These are phyloP conservation scores for Botrytis tulipae DNA, from an alignment of 2,329 filamentous ascomycete species.

Conservation along the genomic window DNA sequence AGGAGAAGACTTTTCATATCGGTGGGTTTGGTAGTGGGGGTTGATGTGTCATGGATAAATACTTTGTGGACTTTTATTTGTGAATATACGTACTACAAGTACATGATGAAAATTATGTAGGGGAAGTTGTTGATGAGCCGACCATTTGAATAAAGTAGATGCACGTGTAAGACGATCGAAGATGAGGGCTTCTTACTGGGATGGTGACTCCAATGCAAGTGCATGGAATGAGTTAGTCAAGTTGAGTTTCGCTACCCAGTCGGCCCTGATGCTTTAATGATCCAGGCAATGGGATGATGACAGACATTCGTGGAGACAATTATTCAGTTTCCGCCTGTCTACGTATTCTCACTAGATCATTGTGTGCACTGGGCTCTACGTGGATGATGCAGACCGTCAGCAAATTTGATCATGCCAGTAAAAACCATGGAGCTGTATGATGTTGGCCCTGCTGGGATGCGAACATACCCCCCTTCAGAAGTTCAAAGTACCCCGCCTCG, in stretches of 20 bases:
- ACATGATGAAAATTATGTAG: not conserved
- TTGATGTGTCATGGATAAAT: not conserved
- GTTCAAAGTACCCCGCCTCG: not conserved
- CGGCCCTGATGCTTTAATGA: not conserved
- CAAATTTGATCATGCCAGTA: not conserved
- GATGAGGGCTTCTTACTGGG: not conserved
- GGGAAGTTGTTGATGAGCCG: not conserved
- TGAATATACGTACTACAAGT: not conserved
- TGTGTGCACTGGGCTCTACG: not conserved
- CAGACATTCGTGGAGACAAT: not conserved
- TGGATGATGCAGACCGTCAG: not conserved
- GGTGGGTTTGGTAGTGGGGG: not conserved
- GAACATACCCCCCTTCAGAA: not conserved
- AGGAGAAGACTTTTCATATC: conserved; percentile 2
- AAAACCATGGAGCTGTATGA: not conserved
- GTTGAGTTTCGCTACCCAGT: not conserved
- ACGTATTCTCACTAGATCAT: not conserved
- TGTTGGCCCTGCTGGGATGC: not conserved
- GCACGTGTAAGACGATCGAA: not conserved
- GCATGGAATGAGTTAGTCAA: not conserved
- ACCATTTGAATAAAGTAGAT: not conserved
- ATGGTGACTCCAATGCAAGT: not conserved
- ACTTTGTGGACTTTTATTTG: not conserved
- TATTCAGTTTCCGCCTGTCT: not conserved
- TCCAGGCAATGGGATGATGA: not conserved